phyloP scores from a whole-genome alignment of 352 stramenopile genomes.

The Phytophthora boehmeriae region DNA sequence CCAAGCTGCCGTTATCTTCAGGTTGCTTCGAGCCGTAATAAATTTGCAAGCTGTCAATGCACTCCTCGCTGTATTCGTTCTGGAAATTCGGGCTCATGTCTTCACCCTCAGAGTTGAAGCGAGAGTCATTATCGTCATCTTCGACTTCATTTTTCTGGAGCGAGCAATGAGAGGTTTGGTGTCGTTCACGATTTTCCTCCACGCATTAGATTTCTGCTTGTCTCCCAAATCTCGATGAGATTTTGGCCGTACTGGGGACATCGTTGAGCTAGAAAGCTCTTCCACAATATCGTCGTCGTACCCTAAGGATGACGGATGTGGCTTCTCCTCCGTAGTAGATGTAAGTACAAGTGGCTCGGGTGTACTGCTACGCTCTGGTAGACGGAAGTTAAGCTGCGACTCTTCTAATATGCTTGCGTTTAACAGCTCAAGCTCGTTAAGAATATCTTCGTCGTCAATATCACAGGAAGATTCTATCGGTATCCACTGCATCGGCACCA shows the following conservation, averaged over 20 bases:
- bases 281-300: constrained; percentile 11
- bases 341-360: constrained; percentile 48
- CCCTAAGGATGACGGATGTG: constrained; percentile 7
- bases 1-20: constrained; percentile 16
- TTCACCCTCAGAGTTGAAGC: constrained; percentile 62
- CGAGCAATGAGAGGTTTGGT: constrained; percentile 11
- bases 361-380: constrained; percentile 63
- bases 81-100: constrained; percentile 85
- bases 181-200: constrained; percentile 10
- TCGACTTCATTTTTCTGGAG: constrained; percentile 23
- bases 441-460: constrained; percentile 39
- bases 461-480: constrained; percentile 38
- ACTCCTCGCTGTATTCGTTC: constrained; percentile 82
- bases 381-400: constrained; percentile 51
- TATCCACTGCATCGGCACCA: constrained; percentile 50
- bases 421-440: constrained; percentile 54
- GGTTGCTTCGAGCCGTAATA: constrained; percentile 55
- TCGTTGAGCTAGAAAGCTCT: constrained; percentile 3
- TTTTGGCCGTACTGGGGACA: constrained; percentile 16
- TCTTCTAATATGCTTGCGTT: constrained; percentile 55
- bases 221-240: constrained; percentile 1
- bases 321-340: constrained; percentile 29
- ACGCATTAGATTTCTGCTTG: constrained; percentile 19
- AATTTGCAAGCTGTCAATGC: constrained; percentile 75
- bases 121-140: constrained; percentile 37